Conservation (phyloP, 805 yeast genomes). For the Myxozyma geophila region DNA sequence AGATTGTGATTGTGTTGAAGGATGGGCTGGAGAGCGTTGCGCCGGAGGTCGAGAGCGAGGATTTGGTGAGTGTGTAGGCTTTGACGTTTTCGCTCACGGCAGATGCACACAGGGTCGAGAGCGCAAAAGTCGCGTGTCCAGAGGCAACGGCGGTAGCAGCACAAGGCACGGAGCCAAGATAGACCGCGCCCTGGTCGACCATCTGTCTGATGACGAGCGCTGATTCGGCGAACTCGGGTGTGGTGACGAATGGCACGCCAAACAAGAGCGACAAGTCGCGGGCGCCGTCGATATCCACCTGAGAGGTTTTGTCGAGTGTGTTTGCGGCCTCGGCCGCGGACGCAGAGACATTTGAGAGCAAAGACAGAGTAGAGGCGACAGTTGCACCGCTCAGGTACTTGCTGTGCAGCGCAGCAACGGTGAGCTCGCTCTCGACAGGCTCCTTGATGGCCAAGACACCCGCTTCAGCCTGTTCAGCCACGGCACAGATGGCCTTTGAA, state of each 20-base stretch:
- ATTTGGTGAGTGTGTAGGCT: constrained; percentile 27
- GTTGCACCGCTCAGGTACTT: constrained; percentile 5
- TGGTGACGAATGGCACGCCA: constrained; percentile 36
- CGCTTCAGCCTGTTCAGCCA: constrained; percentile 21
- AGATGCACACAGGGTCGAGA: constrained; percentile 15
- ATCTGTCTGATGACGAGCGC: constrained; percentile 29
- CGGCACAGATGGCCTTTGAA: constrained; percentile 20
- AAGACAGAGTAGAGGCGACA: not conserved
- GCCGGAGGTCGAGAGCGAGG: constrained; percentile 33
- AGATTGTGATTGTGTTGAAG: constrained; percentile 28
- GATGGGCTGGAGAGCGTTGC: constrained; percentile 31
- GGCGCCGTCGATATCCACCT: constrained; percentile 25
- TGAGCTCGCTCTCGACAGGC: constrained; percentile 8
- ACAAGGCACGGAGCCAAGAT: constrained; percentile 21
- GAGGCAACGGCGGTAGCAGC: constrained; percentile 16
- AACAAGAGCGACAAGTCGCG: constrained; percentile 27
- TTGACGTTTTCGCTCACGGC: not conserved
- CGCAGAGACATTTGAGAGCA: not conserved
- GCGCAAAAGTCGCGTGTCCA: constrained; percentile 16
- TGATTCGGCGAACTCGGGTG: constrained; percentile 23
- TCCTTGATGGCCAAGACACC: constrained; percentile 15
- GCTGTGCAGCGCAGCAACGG: constrained; percentile 3
- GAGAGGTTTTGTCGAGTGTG: constrained; percentile 13
- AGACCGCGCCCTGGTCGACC: constrained; percentile 26
- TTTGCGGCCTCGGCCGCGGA: constrained; percentile 12